Conservation (phyloP, 1,284 basidiomycete genomes). For the Ceratobasidium sp. region DNA sequence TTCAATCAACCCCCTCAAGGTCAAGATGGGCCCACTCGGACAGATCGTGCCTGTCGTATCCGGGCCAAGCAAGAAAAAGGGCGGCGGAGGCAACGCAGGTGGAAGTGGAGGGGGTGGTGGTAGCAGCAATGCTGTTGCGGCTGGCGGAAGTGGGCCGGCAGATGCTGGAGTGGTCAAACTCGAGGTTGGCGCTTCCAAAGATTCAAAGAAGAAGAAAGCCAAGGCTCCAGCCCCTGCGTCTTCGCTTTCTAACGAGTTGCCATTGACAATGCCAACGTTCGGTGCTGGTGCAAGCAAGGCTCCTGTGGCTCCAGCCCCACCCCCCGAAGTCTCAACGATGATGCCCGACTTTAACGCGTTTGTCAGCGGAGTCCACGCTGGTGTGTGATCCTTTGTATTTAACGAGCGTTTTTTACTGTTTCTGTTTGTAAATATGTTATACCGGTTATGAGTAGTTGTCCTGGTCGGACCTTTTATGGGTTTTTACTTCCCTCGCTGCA, state of each 20-base stretch:
- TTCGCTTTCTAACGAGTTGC: conserved; percentile 5
- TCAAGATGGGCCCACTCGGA: conserved; percentile 77
- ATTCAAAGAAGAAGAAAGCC: conserved; percentile 46
- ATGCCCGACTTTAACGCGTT: conserved; percentile 28
- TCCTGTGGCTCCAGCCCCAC: neutral
- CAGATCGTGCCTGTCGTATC: conserved; percentile 59
- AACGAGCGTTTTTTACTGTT: neutral
- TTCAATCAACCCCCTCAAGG: conserved; percentile 59
- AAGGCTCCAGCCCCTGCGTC: conserved; percentile 11
- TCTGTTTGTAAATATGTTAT: neutral
- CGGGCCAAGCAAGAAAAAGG: conserved; percentile 52
- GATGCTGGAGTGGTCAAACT: neutral
- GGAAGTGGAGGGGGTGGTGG: neutral
- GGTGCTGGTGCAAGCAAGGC: neutral
- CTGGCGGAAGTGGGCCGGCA: neutral
- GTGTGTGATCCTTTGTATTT: neutral
- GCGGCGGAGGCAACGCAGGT: conserved; percentile 28
- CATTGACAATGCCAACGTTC: conserved; percentile 31
- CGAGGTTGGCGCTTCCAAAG: conserved; percentile 19
- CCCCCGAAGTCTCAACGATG: conserved; percentile 17
- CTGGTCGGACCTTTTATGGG: neutral
- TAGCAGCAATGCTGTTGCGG: neutral
- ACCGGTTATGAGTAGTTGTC: neutral
- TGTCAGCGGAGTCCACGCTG: conserved; percentile 22
- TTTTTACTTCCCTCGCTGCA: neutral